A percentile compares a stretch with the other conserved stretches of the same genome.
Evolutionary conservation across 176 grass and related monocot genomes (phyloP).

Genomic region (Panicum miliaceum): DNA sequence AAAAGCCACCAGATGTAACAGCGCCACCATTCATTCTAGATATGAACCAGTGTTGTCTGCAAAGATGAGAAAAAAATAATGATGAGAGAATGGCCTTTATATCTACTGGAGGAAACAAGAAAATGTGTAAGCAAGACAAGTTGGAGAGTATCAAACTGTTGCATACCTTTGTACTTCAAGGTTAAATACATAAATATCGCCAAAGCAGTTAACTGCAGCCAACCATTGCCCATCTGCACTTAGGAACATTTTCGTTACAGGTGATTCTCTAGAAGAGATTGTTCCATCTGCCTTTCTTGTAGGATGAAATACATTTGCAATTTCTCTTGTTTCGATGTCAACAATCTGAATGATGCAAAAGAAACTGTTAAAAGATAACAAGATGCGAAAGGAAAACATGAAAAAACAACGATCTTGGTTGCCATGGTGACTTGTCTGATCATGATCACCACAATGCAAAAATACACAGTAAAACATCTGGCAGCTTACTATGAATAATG

Average conservation of each 20-base stretch:
- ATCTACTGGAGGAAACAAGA: not conserved
- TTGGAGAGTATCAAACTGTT: slow-evolving; percentile 2
- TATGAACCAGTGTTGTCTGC: slow-evolving; percentile 97
- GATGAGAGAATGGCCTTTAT: not conserved
- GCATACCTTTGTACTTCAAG: slow-evolving; percentile 85
- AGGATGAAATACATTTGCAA: slow-evolving; percentile 68
- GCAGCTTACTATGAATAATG: slow-evolving; percentile 39
- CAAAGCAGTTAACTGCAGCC: slow-evolving; percentile 77
- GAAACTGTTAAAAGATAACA: slow-evolving; percentile 14
- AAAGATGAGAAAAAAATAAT: slow-evolving; percentile 17
- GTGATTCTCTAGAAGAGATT: slow-evolving; percentile 64
- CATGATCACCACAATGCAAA: slow-evolving; percentile 12
- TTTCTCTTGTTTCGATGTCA: slow-evolving; percentile 52
- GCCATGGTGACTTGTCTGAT: not conserved
- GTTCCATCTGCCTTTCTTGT: slow-evolving; percentile 53
- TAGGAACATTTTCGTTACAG: slow-evolving; percentile 88
- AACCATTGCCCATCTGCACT: slow-evolving; percentile 94
- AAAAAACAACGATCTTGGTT: not conserved
- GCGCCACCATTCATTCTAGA: slow-evolving; percentile 84
- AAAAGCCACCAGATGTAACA: slow-evolving; percentile 88
- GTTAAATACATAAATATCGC: slow-evolving; percentile 93
- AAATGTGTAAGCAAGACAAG: not conserved
- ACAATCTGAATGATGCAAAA: slow-evolving; percentile 62
- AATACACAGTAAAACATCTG: not conserved
- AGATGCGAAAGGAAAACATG: not conserved